phyloP scores from a whole-genome alignment of 192 early-diverging fungal species.

The Blastocladiella britannica region DNA sequence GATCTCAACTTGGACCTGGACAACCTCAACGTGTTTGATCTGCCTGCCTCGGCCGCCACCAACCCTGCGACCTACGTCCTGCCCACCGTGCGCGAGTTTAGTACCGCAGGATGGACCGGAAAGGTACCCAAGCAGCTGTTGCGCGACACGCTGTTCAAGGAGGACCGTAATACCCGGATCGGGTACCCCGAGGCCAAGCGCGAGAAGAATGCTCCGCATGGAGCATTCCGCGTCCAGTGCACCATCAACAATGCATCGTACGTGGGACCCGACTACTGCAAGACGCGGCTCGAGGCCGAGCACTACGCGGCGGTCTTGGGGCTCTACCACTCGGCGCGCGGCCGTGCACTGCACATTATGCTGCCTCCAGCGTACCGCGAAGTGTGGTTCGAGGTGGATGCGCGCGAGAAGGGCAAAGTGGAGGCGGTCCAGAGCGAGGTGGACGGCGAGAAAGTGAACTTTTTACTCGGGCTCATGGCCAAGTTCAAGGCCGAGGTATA shows the following conservation, averaged over 20 bases:
- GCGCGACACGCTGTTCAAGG: background rate
- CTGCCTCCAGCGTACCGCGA: constrained; percentile 37
- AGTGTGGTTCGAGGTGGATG: constrained; percentile 30
- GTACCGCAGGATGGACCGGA: background rate
- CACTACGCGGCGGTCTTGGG: constrained; percentile 27
- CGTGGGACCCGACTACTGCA: constrained; percentile 15
- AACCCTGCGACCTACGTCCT: background rate
- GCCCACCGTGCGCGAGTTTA: background rate
- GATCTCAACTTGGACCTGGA: background rate
- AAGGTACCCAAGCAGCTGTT: background rate
- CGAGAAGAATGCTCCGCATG: background rate
- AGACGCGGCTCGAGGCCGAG: constrained; percentile 21
- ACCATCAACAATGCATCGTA: background rate
- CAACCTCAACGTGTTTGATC: background rate
- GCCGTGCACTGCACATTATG: constrained; percentile 20
- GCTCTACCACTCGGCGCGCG: constrained; percentile 18
- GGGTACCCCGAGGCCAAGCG: background rate
- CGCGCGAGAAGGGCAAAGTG: constrained; percentile 14
- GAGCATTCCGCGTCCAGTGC: background rate
- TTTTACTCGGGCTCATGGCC: constrained; percentile 10
- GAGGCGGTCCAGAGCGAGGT: constrained; percentile 9
- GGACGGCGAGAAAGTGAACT: constrained; percentile 10
- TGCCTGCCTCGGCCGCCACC: background rate
- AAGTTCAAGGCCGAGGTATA: constrained; percentile 1
- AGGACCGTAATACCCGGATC: background rate